Evolutionary conservation across 208 protist species (phyloP), one percentile per base, ranked within the genome.

Genomic region (Leishmania mexicana): DNA sequence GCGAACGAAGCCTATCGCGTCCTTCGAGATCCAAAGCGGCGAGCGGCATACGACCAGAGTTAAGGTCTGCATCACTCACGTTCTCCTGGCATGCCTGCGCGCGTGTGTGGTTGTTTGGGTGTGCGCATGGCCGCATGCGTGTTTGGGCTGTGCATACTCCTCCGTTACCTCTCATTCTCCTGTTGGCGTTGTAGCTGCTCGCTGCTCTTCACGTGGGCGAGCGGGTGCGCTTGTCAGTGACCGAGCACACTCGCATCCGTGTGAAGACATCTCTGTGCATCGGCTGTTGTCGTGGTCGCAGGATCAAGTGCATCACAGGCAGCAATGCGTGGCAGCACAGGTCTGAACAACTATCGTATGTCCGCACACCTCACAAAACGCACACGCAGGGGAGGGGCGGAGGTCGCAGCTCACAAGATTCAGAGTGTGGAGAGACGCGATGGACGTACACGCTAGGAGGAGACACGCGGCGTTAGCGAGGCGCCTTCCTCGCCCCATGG

Each of bases 1-100:
- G 64, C 96, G 65, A 97, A 97, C 76, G 92, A 96, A 76, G 99
- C 99, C 17, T 99, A 99, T 86, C 98, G 99, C 60, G 97, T 99
- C 7, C 90, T 99, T 40, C 93, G 89, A n/a, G 98, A 99, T 74
- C 82, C 90, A 28, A 81, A 99, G 84, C 99, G 99, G 76, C 92
- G 98, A 54, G 85, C 87, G 45, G 85, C 98, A 31, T 99, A 99
- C 85, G 99, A 99, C 72, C 81, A 71, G 49, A 24, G 72, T n/a
- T 75, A 54, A 53, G 38, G 53, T 45, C 31, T 53, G 40, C n/a
- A 28, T 51, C 70, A 21, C 38, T 19, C 60, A 1, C 72, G 17
- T 11, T 40, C 31, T 68, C 31, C 11, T 31, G 24, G 13, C 28
- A 68, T 42, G 62, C 13, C 31, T 68, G 62, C 62, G 51, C 51